These are phyloP conservation scores for Calonectria pteridis DNA, from an alignment of 2,329 filamentous ascomycete genomes.

Conservation along the genomic window DNA sequence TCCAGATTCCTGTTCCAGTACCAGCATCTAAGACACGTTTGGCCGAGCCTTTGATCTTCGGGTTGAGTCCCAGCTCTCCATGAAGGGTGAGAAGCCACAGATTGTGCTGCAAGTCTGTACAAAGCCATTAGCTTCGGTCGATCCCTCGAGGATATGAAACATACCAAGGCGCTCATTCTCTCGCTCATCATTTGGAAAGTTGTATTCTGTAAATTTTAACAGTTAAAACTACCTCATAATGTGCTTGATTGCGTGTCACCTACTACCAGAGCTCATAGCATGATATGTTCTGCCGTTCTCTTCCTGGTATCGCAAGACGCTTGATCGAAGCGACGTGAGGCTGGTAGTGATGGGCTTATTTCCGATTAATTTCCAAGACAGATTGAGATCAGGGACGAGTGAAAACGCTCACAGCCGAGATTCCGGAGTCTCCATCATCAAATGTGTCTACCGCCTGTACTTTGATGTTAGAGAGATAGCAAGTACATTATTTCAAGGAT, in stretches of 20 bases:
- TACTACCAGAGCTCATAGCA: constrained; percentile 13
- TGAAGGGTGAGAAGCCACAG: constrained; percentile 16
- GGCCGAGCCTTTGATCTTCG: neutral
- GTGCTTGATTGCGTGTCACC: neutral
- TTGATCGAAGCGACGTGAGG: constrained; percentile 11
- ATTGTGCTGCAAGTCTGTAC: constrained; percentile 18
- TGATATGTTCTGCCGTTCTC: constrained; percentile 23
- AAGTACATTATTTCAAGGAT: neutral
- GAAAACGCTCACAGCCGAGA: constrained; percentile 2
- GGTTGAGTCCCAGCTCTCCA: constrained; percentile 3
- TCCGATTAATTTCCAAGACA: neutral
- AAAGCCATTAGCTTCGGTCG: neutral
- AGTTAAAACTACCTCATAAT: neutral
- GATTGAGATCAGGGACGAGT: too few relatives aligned
- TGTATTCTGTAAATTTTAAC: neutral
- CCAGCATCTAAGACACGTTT: constrained; percentile 18
- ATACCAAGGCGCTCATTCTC: constrained; percentile 12
- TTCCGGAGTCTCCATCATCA: constrained; percentile 5
- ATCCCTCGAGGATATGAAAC: neutral
- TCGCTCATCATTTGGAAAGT: constrained; percentile 7
- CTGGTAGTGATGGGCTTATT: neutral
- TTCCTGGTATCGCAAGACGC: constrained; percentile 9
- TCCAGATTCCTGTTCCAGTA: constrained; percentile 22
- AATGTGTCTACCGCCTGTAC: neutral
- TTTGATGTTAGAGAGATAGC: neutral